A percentile compares a stretch with the other conserved stretches of the same genome.
Conservation (phyloP, 768 basidiomycete genomes). For the Nevesoporus exiguus region DNA sequence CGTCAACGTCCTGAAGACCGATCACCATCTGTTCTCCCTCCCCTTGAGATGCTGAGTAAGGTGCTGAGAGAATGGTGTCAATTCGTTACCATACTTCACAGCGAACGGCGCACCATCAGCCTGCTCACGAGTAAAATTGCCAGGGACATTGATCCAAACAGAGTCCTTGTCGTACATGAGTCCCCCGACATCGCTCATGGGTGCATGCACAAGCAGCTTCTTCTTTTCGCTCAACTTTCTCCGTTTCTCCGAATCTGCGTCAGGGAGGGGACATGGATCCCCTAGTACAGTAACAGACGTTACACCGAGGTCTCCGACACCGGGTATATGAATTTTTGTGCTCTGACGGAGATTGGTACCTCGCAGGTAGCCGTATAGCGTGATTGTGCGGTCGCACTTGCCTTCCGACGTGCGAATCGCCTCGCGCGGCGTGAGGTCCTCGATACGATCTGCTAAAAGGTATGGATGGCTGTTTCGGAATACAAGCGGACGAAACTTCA, state of each 20-base stretch:
- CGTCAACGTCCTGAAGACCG: conserved; percentile 82
- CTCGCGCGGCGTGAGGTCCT: conserved; percentile 92
- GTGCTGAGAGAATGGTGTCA: conserved; percentile 40
- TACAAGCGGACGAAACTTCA: conserved; percentile 97
- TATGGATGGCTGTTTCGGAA: conserved; percentile 97
- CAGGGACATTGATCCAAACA: conserved; percentile 96
- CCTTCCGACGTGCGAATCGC: conserved; percentile 71
- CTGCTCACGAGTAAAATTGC: conserved; percentile 84
- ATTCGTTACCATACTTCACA: not conserved
- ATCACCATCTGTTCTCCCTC: conserved; percentile 99
- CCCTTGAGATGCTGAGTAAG: conserved; percentile 69
- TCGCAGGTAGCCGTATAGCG: conserved; percentile 90
- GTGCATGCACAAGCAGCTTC: conserved; percentile 88
- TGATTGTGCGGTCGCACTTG: conserved; percentile 91
- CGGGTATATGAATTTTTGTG: conserved; percentile 90
- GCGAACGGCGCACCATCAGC: conserved; percentile 47
- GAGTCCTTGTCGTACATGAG: conserved; percentile 98
- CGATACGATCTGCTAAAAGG: conserved; percentile 89
- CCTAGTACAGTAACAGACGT: conserved; percentile 68
- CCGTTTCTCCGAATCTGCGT: conserved; percentile 85
- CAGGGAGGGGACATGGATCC: conserved; percentile 96
- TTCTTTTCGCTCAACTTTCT: conserved; percentile 94
- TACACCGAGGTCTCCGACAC: conserved; percentile 86
- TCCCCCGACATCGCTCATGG: conserved; percentile 98
- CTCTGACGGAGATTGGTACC: conserved; percentile 78